phyloP scores from a whole-genome alignment of 148 eudicot species.

The Gaultheria prostrata region DNA sequence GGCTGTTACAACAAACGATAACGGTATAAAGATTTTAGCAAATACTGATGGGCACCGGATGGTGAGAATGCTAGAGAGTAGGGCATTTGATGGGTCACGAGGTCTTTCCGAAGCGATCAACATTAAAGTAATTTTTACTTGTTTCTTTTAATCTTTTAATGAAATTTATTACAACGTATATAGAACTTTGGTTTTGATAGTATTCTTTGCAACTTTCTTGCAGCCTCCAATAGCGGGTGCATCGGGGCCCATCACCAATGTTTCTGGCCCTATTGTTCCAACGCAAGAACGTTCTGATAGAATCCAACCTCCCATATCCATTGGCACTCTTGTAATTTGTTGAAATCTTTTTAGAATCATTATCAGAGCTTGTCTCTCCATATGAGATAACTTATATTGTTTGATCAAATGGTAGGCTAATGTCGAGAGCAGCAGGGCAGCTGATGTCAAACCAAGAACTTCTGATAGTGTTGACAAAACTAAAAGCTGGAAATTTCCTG shows the following conservation, averaged over 20 bases:
- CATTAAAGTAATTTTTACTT: conserved; percentile 32
- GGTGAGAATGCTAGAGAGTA: conserved; percentile 51
- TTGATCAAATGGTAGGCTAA: conserved; percentile 33
- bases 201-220: conserved; percentile 18
- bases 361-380: not conserved
- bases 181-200: not conserved
- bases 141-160: not conserved
- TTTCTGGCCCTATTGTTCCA: conserved; percentile 32
- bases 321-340: conserved; percentile 43
- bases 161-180: not conserved
- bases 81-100: conserved; percentile 51
- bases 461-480: conserved; percentile 35
- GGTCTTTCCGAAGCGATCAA: conserved; percentile 43
- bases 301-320: conserved; percentile 41
- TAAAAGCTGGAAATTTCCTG: conserved; percentile 47
- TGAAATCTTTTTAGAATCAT: not conserved
- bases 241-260: conserved; percentile 37
- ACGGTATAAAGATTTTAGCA: conserved; percentile 55
- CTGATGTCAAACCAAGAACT: conserved; percentile 49
- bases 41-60: conserved; percentile 58
- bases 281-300: conserved; percentile 42
- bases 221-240: conserved; percentile 47
- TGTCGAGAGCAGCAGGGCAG: conserved; percentile 42
- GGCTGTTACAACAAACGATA: conserved; percentile 58
- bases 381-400: not conserved